Evolutionary conservation across 352 stramenopile species (phyloP), one percentile per base, ranked within the genome.

Genomic region (Phytopythium cucurbitacearum): DNA sequence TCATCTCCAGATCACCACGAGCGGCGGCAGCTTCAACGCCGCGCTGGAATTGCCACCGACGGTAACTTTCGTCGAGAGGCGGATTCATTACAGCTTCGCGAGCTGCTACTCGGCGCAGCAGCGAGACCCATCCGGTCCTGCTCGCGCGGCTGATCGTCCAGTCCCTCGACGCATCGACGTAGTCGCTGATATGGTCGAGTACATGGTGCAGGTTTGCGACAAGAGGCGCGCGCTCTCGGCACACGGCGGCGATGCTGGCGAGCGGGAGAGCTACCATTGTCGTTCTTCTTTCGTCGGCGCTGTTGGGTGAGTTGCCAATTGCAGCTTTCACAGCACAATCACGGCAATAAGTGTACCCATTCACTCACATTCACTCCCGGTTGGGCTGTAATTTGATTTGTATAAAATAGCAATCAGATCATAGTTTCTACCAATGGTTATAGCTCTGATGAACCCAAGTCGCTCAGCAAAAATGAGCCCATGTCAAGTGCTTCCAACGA

Each of bases 1-100:
- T 66, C 10, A 87, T 60, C 13, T 36, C 43, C 16, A 93, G 34
- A 40, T 89, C 72, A 16, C 80, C 78, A 11, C 76, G 67, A 61
- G 87, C 73, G 3, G 82, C 76, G 10, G 83, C 83, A 11, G 64
- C 32, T 3, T 5, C 21, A 11, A 49, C 28, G 7, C 43, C 43
- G 35, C 12, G 10, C 9, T 12, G 16, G 43, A 39, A 39, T 21
- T 38, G 35, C 43, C 28, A 49, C 28, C 38, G 28, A 5, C 28
- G 43, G 3, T 49, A 49, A 21, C 3, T 38, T 13, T 12, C 12
- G 12, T 49, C 43, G 21, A 49, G 10, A 3, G 28, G 43, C 15
- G 11, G 5, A 37, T 6, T 6, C 12, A 32, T 6, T 2, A 4
- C 5, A 3, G 10, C 12, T 32, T 49, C 43, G 3, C 28, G 9